Conservation (phyloP, 1,284 basidiomycete species). For the Hypsizygus ulmarius region DNA sequence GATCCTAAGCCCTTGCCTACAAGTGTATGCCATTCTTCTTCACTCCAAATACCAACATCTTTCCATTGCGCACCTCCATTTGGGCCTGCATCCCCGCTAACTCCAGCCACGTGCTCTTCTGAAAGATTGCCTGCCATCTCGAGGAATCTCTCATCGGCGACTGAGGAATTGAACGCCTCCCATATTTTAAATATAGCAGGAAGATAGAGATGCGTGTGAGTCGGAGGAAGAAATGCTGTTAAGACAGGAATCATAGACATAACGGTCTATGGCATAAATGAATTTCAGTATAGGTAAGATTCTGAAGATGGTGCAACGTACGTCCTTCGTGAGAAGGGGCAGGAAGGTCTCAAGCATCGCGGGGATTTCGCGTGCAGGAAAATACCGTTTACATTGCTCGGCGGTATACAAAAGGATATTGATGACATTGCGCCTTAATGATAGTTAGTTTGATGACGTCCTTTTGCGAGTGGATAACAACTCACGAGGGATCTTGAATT, state of each 20-base stretch:
- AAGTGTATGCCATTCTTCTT: conserved; percentile 82
- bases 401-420: conserved; percentile 73
- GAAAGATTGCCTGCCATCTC: conserved; percentile 77
- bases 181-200: conserved; percentile 78
- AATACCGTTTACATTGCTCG: conserved; percentile 70
- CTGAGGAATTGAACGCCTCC: conserved; percentile 81
- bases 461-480: conserved; percentile 7
- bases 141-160: conserved; percentile 83
- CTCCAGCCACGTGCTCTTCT: conserved; percentile 73
- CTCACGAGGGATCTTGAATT: conserved; percentile 52
- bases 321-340: conserved; percentile 63
- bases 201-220: conserved; percentile 66
- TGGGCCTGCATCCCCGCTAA: conserved; percentile 46
- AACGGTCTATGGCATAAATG: conserved; percentile 43
- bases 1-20: conserved; percentile 86
- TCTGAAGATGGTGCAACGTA: conserved; percentile 9
- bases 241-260: conserved; percentile 70
- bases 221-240: conserved; percentile 75
- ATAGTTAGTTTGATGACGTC: conserved; percentile 14
- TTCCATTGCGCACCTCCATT: conserved; percentile 62
- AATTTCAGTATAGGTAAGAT: conserved; percentile 7
- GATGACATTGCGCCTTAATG: conserved; percentile 56
- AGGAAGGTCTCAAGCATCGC: conserved; percentile 74
- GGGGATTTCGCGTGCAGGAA: conserved; percentile 62
- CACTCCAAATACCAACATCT: conserved; percentile 87